phyloP scores from a whole-genome alignment of 352 stramenopile genomes.

The Globisporangium uncinulatum region DNA sequence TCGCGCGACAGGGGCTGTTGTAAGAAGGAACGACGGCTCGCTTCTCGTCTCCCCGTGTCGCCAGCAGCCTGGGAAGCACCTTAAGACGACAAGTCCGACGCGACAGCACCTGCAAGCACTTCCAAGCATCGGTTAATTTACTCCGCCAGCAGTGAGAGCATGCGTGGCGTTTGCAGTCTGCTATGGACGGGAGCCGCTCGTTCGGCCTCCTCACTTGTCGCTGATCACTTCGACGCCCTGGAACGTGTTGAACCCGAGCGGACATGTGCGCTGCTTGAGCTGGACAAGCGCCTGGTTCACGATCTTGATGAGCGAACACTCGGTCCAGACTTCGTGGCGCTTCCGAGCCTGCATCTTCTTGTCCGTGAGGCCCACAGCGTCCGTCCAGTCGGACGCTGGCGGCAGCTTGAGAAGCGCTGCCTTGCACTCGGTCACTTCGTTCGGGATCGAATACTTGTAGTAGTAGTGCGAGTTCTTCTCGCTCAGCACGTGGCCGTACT shows the following conservation, averaged over 20 bases:
- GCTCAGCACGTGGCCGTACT: slow-evolving; percentile 39
- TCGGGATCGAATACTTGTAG: slow-evolving; percentile 54
- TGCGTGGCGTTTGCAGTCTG: not conserved
- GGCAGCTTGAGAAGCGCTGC: slow-evolving; percentile 34
- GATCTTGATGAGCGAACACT: slow-evolving; percentile 25
- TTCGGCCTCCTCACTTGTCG: slow-evolving; percentile 1
- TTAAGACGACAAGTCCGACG: not conserved
- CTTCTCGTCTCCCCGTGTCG: too few species aligned
- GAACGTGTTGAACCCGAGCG: slow-evolving; percentile 39
- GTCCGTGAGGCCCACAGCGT: slow-evolving; percentile 10
- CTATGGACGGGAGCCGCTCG: not conserved
- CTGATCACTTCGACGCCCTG: slow-evolving; percentile 26
- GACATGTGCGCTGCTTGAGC: slow-evolving; percentile 27
- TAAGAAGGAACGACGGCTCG: slow-evolving; percentile 23
- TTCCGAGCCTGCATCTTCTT: slow-evolving; percentile 12
- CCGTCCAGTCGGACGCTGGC: slow-evolving; percentile 31
- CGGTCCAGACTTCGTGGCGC: slow-evolving; percentile 26
- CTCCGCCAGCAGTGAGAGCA: not conserved
- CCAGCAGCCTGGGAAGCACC: not conserved
- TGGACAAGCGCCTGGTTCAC: slow-evolving; percentile 15
- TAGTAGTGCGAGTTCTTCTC: slow-evolving; percentile 38
- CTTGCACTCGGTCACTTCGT: slow-evolving; percentile 37
- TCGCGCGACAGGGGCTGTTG: slow-evolving; percentile 95
- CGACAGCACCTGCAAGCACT: too few species aligned
- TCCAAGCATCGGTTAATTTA: slow-evolving; percentile 1